These are phyloP conservation scores for Verticillium klebahnii DNA, from an alignment of 2,329 filamentous ascomycete species.

Conservation along the genomic window DNA sequence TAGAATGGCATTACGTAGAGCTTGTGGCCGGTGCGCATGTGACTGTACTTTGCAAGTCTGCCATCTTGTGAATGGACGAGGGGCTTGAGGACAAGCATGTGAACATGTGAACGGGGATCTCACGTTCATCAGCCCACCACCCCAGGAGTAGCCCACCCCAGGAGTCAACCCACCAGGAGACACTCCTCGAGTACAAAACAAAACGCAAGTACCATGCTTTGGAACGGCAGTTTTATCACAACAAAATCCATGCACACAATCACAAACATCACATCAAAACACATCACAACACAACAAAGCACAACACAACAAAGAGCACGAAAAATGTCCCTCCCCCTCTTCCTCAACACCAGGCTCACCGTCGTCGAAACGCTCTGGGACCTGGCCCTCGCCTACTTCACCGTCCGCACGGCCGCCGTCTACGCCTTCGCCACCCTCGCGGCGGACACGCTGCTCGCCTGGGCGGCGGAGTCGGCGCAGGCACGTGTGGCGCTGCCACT, in stretches of 20 bases:
- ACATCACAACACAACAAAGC: not conserved
- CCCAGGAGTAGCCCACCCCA: not conserved
- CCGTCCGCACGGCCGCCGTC: slow-evolving; percentile 23
- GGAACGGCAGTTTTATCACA: not conserved
- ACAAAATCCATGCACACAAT: not conserved
- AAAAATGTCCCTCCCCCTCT: not conserved
- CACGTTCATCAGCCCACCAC: not conserved
- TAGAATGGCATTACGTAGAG: not conserved
- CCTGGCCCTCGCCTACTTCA: slow-evolving; percentile 28
- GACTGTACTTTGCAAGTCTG: not conserved
- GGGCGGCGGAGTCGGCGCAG: slow-evolving; percentile 1
- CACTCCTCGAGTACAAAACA: not conserved
- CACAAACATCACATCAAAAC: not conserved
- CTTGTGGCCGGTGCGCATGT: not conserved
- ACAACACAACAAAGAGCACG: not conserved
- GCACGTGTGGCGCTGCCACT: not conserved
- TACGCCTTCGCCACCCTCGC: slow-evolving; percentile 24
- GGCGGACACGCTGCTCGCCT: slow-evolving; percentile 14
- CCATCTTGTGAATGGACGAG: not conserved
- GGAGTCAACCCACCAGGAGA: not conserved
- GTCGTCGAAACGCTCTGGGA: slow-evolving; percentile 33
- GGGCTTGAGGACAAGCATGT: not conserved
- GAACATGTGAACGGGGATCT: not conserved
- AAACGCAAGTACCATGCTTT: not conserved
- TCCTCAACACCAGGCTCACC: slow-evolving; percentile 3